Base-by-base conservation (phyloP, 768 basidiomycete species). In the Auricularia auricula-judae region DNA sequence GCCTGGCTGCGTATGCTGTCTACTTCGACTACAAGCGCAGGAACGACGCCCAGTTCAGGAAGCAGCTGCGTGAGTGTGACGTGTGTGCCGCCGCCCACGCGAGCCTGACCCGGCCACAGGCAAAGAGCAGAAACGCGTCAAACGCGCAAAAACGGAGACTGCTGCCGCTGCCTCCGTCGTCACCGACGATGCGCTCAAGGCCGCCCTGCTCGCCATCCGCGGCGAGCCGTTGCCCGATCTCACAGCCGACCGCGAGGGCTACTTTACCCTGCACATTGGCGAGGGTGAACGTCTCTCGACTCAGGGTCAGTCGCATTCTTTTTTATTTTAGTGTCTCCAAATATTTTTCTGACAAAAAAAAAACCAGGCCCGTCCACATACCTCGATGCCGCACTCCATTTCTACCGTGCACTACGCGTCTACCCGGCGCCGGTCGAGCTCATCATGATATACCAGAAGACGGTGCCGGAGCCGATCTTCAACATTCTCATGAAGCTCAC, bases 21-120 rank as follows among this genome's bases (percentile, higher is more conserved):
- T 98, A 93, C 77, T 99, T 98, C 71, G 97, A 99, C 80, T 87
- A 96, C 79, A 91, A 84, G 79, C 87, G 97, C 62, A 84, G 95
- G 71, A 91, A 89, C 73, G 93, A 97, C 72, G 75, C 79, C 53
- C 80, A 82, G 16, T 99, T 99, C 82, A 85, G 97, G 73, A 93
- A 86, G 78, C 86, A 84, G 73, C 82, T 98, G 65, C 85, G 94
- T 89, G 76, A 69, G 91, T 83, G 65, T 66, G 36, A 65, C 54
- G 10, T 60, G 42, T 58, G 10, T 63, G n/a, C 4, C 47, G 39
- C 63, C 65, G 16, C 47, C 18, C 47, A 18, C 47, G 14, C 47
- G 11, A 71, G 11, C 7, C 3, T 35, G n/a, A 62, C 60, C 54
- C 33, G 23, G 59, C 47, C 60, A 33, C 74, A 98, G 94, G 86